Percentiles rank a stretch among this genome's conserved stretches.
Conservation (phyloP, 164 flowering plant species). For the Stephania japonica region DNA sequence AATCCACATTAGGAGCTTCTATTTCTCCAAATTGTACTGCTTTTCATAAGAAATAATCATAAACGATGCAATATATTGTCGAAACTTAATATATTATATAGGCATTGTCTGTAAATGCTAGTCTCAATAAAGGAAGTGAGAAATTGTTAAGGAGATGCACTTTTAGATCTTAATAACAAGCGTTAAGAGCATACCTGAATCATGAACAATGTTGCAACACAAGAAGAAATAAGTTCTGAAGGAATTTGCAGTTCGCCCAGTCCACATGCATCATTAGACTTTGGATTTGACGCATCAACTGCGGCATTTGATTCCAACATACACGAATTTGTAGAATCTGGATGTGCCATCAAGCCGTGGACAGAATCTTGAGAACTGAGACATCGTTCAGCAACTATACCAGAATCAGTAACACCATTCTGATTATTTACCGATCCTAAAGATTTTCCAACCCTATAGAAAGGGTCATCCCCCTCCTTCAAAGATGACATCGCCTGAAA, state of each 20-base stretch:
- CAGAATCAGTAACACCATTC: conserved; percentile 25
- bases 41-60: too few relatives aligned
- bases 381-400: conserved; percentile 21
- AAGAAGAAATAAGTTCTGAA: conserved; percentile 49
- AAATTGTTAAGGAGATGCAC: too few relatives aligned
- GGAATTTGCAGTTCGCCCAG: conserved; percentile 26
- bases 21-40: too few relatives aligned
- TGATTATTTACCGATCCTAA: conserved; percentile 34
- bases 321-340: conserved; percentile 22
- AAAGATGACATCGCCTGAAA: conserved; percentile 41
- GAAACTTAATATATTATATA: too few relatives aligned
- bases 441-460: conserved; percentile 40
- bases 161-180: too few relatives aligned
- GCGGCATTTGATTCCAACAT: conserved; percentile 14
- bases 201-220: conserved; percentile 60
- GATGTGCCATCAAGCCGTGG: conserved; percentile 19
- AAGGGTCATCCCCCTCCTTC: conserved; percentile 35
- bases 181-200: conserved; percentile 40
- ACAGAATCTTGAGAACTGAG: conserved; percentile 16
- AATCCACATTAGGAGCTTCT: too few relatives aligned
- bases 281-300: conserved; percentile 19
- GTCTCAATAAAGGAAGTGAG: too few relatives aligned
- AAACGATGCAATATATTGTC: too few relatives aligned
- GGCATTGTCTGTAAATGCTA: too few relatives aligned
- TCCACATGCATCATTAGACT: conserved; percentile 17